Conservation (phyloP, 2,329 filamentous ascomycete species). For the Colletotrichum tofieldiae region DNA sequence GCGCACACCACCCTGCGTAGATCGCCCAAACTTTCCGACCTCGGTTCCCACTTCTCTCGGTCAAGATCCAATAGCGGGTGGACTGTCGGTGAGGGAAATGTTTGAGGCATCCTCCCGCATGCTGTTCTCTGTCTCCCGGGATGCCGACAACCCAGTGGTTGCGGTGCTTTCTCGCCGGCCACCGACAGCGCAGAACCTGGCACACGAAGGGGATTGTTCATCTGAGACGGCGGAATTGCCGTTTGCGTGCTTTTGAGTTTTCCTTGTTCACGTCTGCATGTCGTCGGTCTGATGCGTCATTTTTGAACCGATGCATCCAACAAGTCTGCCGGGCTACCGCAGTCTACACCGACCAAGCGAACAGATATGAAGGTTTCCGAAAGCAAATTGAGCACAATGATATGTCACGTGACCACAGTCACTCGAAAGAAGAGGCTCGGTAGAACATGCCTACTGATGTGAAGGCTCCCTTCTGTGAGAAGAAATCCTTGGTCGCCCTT, state of each 20-base stretch:
- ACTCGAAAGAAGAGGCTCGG: neutral
- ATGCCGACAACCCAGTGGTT: neutral
- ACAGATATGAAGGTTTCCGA: neutral
- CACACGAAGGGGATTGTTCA: neutral
- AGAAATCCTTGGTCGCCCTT: neutral
- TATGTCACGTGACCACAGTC: neutral
- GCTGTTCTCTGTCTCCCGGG: neutral
- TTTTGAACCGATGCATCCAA: neutral
- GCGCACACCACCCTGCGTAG: slow-evolving; percentile 36
- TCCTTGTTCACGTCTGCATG: neutral
- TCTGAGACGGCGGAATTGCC: neutral
- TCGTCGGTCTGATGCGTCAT: neutral
- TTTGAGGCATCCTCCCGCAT: neutral
- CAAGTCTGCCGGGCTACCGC: neutral
- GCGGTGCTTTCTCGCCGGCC: neutral
- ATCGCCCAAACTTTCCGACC: slow-evolving; percentile 25
- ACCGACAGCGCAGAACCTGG: neutral
- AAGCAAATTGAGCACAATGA: neutral
- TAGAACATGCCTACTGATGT: neutral
- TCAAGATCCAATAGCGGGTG: slow-evolving; percentile 29
- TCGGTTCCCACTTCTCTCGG: slow-evolving; percentile 38
- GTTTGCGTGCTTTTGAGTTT: neutral
- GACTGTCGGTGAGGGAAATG: slow-evolving; percentile 14
- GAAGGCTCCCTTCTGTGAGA: too few relatives aligned
- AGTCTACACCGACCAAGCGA: neutral